These are phyloP conservation scores for Phytophthora rubi DNA, from an alignment of 352 stramenopile genomes.

Conservation along the genomic window DNA sequence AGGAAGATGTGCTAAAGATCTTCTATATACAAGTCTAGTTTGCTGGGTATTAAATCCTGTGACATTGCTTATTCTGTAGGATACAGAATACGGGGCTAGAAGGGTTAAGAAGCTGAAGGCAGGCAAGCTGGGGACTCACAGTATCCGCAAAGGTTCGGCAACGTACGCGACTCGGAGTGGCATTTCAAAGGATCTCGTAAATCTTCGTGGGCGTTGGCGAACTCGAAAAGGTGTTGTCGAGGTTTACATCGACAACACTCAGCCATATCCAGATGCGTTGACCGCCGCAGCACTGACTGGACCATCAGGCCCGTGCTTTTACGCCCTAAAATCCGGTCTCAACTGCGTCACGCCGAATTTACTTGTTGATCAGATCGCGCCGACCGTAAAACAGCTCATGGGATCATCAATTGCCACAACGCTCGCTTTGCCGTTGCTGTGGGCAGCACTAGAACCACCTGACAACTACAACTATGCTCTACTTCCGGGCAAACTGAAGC, in stretches of 20 bases:
- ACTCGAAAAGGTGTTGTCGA: slow-evolving; percentile 16
- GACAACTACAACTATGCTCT: slow-evolving; percentile 2
- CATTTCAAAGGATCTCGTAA: slow-evolving; percentile 18
- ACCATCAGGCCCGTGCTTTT: slow-evolving; percentile 22
- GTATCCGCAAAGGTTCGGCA: slow-evolving; percentile 3
- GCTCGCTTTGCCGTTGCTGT: slow-evolving; percentile 6
- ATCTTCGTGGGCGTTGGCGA: slow-evolving; percentile 19
- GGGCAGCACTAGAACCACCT: neutral
- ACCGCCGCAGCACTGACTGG: slow-evolving; percentile 10
- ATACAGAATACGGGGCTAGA: too few species aligned
- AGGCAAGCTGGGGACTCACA: slow-evolving; percentile 13
- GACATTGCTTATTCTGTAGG: too few species aligned
- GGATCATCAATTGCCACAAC: neutral
- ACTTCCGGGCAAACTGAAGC: slow-evolving; percentile 7
- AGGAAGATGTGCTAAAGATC: too few species aligned
- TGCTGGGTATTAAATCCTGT: too few species aligned
- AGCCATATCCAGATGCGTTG: slow-evolving; percentile 12
- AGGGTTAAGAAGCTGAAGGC: slow-evolving; percentile 6
- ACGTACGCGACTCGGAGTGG: slow-evolving; percentile 21
- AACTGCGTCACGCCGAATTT: neutral
- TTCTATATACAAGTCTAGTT: too few species aligned
- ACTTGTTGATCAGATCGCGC: slow-evolving; percentile 13
- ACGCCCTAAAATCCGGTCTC: slow-evolving; percentile 16
- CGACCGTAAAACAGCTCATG: slow-evolving; percentile 9
- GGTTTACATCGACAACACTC: slow-evolving; percentile 18